phyloP scores from a whole-genome alignment of 2,329 filamentous ascomycete species.

The Colletotrichum chrysophilum region DNA sequence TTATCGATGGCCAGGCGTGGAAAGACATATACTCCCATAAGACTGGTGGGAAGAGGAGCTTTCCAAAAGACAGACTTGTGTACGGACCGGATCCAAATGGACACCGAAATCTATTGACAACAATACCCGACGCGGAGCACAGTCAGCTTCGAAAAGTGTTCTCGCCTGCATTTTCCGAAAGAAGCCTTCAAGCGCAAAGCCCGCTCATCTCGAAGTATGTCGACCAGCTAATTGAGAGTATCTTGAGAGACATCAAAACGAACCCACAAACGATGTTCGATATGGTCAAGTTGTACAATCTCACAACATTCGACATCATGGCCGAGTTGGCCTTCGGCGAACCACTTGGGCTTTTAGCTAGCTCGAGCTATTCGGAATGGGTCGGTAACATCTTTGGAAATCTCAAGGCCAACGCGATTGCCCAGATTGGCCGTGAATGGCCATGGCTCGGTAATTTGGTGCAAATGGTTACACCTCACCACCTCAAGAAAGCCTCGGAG shows the following conservation, averaged over 20 bases:
- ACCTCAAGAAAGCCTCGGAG: neutral
- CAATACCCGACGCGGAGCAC: neutral
- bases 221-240: neutral
- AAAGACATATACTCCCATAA: neutral
- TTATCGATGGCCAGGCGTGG: neutral
- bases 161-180: neutral
- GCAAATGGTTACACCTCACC: neutral
- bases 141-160: neutral
- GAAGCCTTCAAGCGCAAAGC: neutral
- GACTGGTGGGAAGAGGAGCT: neutral
- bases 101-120: neutral
- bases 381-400: neutral
- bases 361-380: neutral
- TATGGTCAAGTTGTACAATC: neutral
- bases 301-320: neutral
- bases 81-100: neutral
- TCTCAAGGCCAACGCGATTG: neutral
- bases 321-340: neutral
- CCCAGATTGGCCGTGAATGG: neutral
- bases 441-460: neutral
- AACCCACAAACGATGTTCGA: neutral
- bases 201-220: neutral
- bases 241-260: neutral
- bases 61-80: neutral
- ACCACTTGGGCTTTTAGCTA: neutral